Percentiles rank a stretch among this genome's conserved stretches.
phyloP scores from a whole-genome alignment of 2,329 filamentous ascomycete genomes.

The Dothistroma septosporum region DNA sequence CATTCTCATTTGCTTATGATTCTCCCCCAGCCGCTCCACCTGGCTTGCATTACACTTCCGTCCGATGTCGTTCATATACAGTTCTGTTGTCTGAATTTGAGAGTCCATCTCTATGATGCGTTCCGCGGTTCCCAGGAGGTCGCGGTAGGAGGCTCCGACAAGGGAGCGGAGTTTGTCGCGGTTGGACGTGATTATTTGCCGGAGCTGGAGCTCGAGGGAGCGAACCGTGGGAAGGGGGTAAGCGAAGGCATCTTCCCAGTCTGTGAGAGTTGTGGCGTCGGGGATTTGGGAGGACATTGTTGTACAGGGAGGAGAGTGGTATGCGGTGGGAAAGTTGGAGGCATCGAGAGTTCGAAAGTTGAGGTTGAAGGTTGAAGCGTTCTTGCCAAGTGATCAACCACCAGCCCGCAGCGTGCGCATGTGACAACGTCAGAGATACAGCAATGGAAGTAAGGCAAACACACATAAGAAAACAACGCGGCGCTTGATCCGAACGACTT shows the following conservation, averaged over 20 bases:
- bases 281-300: conserved; percentile 47
- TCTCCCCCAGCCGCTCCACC: conserved; percentile 60
- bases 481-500: neutral
- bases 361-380: neutral
- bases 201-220: conserved; percentile 61
- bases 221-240: conserved; percentile 60
- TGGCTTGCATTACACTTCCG: conserved; percentile 69
- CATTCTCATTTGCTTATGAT: conserved; percentile 31
- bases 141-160: conserved; percentile 71
- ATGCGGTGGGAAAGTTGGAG: neutral
- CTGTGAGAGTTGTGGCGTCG: conserved; percentile 53
- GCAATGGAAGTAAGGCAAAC: neutral
- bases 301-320: neutral
- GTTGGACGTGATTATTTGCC: conserved; percentile 58
- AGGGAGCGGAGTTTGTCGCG: conserved; percentile 62
- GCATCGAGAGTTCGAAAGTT: neutral
- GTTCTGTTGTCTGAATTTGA: conserved; percentile 71
- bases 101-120: conserved; percentile 85
- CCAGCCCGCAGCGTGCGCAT: neutral
- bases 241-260: conserved; percentile 66
- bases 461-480: neutral
- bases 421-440: neutral
- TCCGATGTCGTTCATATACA: conserved; percentile 67
- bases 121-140: conserved; percentile 86
- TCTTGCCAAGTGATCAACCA: neutral